These are phyloP conservation scores for Apiospora hydei DNA, from an alignment of 2,329 filamentous ascomycete genomes.

Conservation along the genomic window DNA sequence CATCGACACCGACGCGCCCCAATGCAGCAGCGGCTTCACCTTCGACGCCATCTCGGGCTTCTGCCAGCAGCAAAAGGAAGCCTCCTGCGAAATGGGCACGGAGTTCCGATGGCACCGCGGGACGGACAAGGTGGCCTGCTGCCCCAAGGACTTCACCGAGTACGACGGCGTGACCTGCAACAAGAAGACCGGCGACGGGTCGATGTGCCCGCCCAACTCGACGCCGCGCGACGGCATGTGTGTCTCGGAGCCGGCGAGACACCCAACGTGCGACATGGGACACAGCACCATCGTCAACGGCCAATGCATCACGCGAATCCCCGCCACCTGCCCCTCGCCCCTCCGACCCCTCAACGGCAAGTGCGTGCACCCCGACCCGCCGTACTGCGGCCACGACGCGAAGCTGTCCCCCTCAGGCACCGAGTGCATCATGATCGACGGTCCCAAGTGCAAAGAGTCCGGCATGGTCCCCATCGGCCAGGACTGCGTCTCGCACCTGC, in stretches of 20 bases:
- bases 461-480: not conserved
- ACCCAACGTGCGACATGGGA: not conserved
- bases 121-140: not conserved
- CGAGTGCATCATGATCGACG: not conserved
- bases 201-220: not conserved
- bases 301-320: not conserved
- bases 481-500: not conserved
- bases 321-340: not conserved
- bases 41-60: not conserved
- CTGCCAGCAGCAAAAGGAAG: not conserved
- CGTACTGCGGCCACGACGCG: not conserved
- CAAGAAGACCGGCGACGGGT: not conserved
- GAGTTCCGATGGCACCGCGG: not conserved
- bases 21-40: not conserved
- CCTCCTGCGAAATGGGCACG: not conserved
- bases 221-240: not conserved
- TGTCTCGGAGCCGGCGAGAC: not conserved
- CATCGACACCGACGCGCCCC: not conserved
- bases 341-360: not conserved
- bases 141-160: not conserved
- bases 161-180: slow-evolving; percentile 1
- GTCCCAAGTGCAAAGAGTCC: not conserved
- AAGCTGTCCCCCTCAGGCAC: not conserved
- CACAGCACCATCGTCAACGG: not conserved
- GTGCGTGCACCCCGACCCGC: not conserved